phyloP scores from a whole-genome alignment of 257 asterid species.

The Salvia rosmarinus region DNA sequence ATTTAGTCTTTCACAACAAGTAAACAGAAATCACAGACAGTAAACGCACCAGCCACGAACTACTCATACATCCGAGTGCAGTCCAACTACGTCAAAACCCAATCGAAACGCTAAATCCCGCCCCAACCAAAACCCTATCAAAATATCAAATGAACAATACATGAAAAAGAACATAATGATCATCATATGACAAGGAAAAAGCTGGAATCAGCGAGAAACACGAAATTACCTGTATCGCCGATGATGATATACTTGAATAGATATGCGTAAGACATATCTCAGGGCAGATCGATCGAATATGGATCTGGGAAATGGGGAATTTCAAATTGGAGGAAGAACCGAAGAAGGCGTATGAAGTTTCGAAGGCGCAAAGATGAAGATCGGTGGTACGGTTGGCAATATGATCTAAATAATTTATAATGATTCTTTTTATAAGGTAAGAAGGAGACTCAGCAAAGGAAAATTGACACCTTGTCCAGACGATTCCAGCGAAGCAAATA shows the following conservation, averaged over 20 bases:
- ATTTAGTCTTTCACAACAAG: not conserved
- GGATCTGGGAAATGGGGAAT: slow-evolving; percentile 21
- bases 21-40: not conserved
- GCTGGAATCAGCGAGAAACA: not conserved
- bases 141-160: not conserved
- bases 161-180: not conserved
- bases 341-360: slow-evolving; percentile 11
- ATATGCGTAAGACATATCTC: slow-evolving; percentile 79
- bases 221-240: slow-evolving; percentile 81
- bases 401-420: not conserved
- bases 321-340: slow-evolving; percentile 4
- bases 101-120: not conserved
- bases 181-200: slow-evolving; percentile 24
- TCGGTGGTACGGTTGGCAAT: slow-evolving; percentile 15
- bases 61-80: not conserved
- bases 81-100: slow-evolving; percentile 19
- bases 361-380: not conserved
- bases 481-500: slow-evolving; percentile 38
- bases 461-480: slow-evolving; percentile 22
- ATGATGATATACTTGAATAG: slow-evolving; percentile 92
- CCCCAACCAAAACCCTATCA: not conserved
- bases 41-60: not conserved
- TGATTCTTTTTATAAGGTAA: not conserved
- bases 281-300: not conserved
- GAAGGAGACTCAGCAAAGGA: too few relatives aligned